A percentile compares a stretch with the other conserved stretches of the same genome.
phyloP scores from a whole-genome alignment of 371 early-diverging fungal genomes.

The Mucor circinelloides region DNA sequence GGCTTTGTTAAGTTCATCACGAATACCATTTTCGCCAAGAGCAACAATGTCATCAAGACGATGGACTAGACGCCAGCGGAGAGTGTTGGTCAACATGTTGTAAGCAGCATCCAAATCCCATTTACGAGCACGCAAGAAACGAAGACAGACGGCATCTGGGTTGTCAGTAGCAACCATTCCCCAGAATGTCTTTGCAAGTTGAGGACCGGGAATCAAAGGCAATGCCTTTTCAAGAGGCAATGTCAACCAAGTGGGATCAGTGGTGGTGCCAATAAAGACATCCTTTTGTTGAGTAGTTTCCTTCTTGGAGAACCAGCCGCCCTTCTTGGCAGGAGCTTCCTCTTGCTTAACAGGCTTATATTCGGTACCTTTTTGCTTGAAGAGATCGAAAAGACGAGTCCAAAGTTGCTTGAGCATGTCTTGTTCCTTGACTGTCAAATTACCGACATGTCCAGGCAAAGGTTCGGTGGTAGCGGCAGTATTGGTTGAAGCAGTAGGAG shows the following conservation, averaged over 20 bases:
- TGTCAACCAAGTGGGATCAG: slow-evolving; percentile 41
- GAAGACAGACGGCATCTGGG: slow-evolving; percentile 68
- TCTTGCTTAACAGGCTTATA: slow-evolving; percentile 16
- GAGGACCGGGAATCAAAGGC: slow-evolving; percentile 38
- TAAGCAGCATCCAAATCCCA: slow-evolving; percentile 72
- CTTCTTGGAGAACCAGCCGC: slow-evolving; percentile 42
- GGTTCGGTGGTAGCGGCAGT: background rate
- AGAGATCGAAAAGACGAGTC: slow-evolving; percentile 52
- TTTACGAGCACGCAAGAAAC: slow-evolving; percentile 80
- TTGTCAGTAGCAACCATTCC: slow-evolving; percentile 62
- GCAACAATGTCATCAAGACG: slow-evolving; percentile 60
- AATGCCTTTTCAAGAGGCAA: slow-evolving; percentile 45
- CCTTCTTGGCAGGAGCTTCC: slow-evolving; percentile 17
- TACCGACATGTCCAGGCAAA: slow-evolving; percentile 43
- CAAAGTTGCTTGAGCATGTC: slow-evolving; percentile 59
- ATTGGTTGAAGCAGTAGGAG: slow-evolving; percentile 15
- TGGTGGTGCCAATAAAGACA: slow-evolving; percentile 53
- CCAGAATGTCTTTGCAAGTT: slow-evolving; percentile 53
- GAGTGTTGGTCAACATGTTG: slow-evolving; percentile 60
- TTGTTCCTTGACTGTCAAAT: slow-evolving; percentile 54
- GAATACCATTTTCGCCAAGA: slow-evolving; percentile 57
- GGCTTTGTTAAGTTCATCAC: slow-evolving; percentile 42
- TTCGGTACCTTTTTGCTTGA: slow-evolving; percentile 42
- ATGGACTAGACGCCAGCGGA: slow-evolving; percentile 67
- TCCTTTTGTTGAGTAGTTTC: slow-evolving; percentile 41